Base-by-base conservation (phyloP, 1,284 basidiomycete species). In the Takashimella tepidaria region DNA sequence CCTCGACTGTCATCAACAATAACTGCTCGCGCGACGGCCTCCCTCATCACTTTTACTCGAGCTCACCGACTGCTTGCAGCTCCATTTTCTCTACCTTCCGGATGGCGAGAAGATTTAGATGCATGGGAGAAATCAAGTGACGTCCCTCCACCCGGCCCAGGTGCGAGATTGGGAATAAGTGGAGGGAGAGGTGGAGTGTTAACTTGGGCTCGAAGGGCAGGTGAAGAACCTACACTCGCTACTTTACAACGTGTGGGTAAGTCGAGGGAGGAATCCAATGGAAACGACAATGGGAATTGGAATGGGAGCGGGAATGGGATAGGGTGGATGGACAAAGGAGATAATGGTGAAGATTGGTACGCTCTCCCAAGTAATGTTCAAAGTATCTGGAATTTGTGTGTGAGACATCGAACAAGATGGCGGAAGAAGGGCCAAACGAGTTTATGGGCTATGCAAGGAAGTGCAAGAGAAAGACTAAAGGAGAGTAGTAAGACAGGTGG, bases 181-280 rank as follows among this genome's bases (percentile, higher is more conserved):
- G 66, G 66, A 19, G 70, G 68, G 0, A 57, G 57, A 31, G 67
- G 64, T 5, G 66, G 68, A 5, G 67, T 72, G 10, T 59, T 62
- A 19, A 65, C 57, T 1, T 74, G 72, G 72, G 64, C 58, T 0
- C 50, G 50, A 16, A 26, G 55, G 5, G 72, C 72, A 3, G 72
- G 72, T 2, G 70, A 74, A 52, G 57, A 64, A 47, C 70, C 70
- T 3, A 50, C n/a, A n/a, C n/a, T n/a, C n/a, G n/a, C n/a, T n/a
- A 51, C 50, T 25, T 51, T n/a, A 53, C 1, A 43, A 41, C 6
- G 24, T 23, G 16, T 49, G 55, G 45, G 41, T 55, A 13, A 52
- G 50, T 12, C 20, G 40, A 2, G 60, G 52, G 37, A 27, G 20
- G 45, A 52, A 40, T 19, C 26, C n/a, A n/a, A n/a, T n/a, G n/a